Base-by-base conservation (phyloP, 208 protist species). In the Leishmania aethiopica region DNA sequence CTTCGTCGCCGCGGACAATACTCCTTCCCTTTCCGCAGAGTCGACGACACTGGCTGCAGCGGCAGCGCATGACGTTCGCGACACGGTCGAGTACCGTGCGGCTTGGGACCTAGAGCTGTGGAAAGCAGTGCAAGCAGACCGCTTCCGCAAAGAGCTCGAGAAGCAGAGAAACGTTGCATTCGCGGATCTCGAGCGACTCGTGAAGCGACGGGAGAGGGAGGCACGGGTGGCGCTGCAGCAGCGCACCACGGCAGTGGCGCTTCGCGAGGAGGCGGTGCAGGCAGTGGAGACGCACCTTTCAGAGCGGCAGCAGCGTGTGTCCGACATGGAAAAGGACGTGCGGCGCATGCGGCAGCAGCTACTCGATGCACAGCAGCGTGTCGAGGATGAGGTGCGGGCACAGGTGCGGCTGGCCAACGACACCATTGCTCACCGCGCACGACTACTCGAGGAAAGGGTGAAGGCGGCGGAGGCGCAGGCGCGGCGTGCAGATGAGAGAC, bases 81-180 rank as follows among this genome's bases (percentile, higher is more conserved):
- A 90, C 74, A 97, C 94, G 15, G 84, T 82, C 32, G 95, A 98
- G 88, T 98, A 98, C 85, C 83, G 84, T 22, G 92, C 92, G 40
- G 94, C 94, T 49, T 98, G 91, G 91, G 95, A 98, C 77, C 60
- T 98, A 67, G 93, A 98, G 86, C 77, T 98, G 47, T 98, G 95
- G 94, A 95, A 96, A 72, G 91, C 88, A 17, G 83, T 96, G 70
- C 92, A 98, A 83, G 90, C 89, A 6, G 83, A 92, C 6, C 88
- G 88, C 35, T 96, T 98, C 60, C 85, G 88, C 51, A 79, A 85
- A 57, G 84, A 92, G 74, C 80, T 97, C 51, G 91, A 90, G 64
- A 84, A 77, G 66, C 88, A 95, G 40, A 86, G 86, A 19, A 78
- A 79, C 47, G 69, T 51, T 49, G 92, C 92, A 19, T 73, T 92